Percentiles rank a stretch among this genome's conserved stretches.
phyloP scores from a whole-genome alignment of 345 rosid genomes.

The Gossypioides kirkii region DNA sequence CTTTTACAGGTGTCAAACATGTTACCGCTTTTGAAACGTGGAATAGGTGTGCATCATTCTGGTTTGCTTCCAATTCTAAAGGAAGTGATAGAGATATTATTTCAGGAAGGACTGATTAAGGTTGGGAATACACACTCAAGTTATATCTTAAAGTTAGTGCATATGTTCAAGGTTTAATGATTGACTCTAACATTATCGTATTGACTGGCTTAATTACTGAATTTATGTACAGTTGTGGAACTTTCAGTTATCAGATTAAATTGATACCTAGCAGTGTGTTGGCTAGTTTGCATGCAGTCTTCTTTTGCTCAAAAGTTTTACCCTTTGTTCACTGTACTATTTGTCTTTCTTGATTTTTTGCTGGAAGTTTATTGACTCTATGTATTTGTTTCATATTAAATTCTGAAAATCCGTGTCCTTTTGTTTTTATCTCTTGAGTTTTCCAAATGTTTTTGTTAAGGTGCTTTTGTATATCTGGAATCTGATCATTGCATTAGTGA shows the following conservation, averaged over 20 bases:
- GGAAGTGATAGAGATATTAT: conserved; percentile 95
- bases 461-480: neutral
- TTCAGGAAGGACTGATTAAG: conserved; percentile 98
- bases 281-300: conserved; percentile 6
- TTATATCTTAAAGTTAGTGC: neutral
- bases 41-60: conserved; percentile 98
- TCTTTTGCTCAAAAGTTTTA: neutral
- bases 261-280: neutral
- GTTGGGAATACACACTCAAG: conserved; percentile 32
- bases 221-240: neutral
- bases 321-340: neutral
- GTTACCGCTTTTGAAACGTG: conserved; percentile 93
- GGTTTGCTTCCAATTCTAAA: conserved; percentile 97
- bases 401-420: neutral
- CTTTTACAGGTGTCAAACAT: conserved; percentile 74
- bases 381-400: neutral
- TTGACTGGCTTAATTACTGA: conserved; percentile 1
- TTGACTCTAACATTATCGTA: neutral
- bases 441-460: neutral
- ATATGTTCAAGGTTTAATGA: neutral
- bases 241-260: neutral
- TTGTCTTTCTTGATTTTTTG: neutral
- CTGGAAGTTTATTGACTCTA: neutral
- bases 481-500: neutral
- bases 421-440: neutral